A percentile compares a stretch with the other conserved stretches of the same genome.
phyloP scores from a whole-genome alignment of 768 basidiomycete genomes.

The Rhodocollybia butyracea region DNA sequence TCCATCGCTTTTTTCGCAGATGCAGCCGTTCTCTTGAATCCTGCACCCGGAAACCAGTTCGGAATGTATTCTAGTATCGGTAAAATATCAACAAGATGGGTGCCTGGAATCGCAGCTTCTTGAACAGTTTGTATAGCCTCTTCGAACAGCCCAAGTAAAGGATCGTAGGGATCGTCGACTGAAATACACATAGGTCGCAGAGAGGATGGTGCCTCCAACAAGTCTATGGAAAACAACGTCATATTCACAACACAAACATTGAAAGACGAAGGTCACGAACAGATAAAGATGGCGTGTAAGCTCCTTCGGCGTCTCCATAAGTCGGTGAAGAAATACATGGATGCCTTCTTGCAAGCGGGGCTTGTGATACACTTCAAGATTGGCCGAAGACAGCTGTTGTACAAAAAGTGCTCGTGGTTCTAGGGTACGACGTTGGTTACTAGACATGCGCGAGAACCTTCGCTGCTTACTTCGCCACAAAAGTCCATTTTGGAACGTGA shows the following conservation, averaged over 20 bases:
- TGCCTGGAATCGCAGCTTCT: conserved; percentile 15
- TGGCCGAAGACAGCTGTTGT: too few relatives aligned
- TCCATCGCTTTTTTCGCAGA: not conserved
- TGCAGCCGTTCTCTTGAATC: too few relatives aligned
- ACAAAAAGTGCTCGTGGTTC: too few relatives aligned
- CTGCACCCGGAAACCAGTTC: conserved; percentile 42
- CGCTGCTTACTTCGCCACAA: not conserved
- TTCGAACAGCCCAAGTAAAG: conserved; percentile 19
- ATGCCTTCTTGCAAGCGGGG: too few relatives aligned
- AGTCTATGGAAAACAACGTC: conserved; percentile 10
- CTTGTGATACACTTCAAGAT: too few relatives aligned
- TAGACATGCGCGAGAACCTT: too few relatives aligned
- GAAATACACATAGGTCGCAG: conserved; percentile 21
- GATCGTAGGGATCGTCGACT: conserved; percentile 17
- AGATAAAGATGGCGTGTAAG: too few relatives aligned
- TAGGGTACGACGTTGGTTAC: too few relatives aligned
- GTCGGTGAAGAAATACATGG: too few relatives aligned
- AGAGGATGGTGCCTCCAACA: conserved; percentile 14
- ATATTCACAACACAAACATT: too few relatives aligned
- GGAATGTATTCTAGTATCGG: conserved; percentile 37
- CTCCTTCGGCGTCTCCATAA: too few relatives aligned
- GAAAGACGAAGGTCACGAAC: too few relatives aligned
- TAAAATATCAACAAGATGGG: conserved; percentile 16
- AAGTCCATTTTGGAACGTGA: not conserved
- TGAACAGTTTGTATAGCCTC: conserved; percentile 14